Base-by-base conservation (phyloP, 495 filamentous ascomycete species). In the Hypoxylon fuscum region DNA sequence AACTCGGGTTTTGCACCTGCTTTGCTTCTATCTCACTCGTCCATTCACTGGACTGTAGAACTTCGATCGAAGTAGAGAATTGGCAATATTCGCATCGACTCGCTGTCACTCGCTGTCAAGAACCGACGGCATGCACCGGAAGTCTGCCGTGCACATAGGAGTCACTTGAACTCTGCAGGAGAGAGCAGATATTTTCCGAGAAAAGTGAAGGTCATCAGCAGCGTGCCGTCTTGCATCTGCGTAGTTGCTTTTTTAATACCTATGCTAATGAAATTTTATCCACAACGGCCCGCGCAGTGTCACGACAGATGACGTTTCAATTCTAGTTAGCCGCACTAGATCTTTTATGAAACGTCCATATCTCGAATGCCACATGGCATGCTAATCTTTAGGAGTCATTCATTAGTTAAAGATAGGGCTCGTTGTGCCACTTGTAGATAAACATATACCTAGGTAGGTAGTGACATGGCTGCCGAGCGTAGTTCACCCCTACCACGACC, bases 31-130 rank as follows among this genome's bases (percentile, higher is more conserved):
- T 21, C 29, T 43, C n/a, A 14, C 29, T 12, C 25, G 20, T 35
- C 41, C 21, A 23, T 53, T 11, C 15, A 20, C 22, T 22, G 20
- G 32, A 42, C 27, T 45, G 53, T 64, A 56, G 62, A 50, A 59
- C 55, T 20, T 60, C 62, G 62, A 65, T 65, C 62, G 43, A 59
- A 11, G 49, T 29, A 5, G 17, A 44, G 11, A 27, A 17, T 10
- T 15, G 15, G 0, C 10, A 43, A 37, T 14, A 50, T 38, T 27
- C 31, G 42, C 42, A 65, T 65, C 62, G 62, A n/a, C n/a, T n/a
- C n/a, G n/a, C n/a, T n/a, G n/a, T n/a, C n/a, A 29, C 4, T 55
- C 21, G 10, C 38, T 40, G 14, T 27, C 21, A 37, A 47, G 23
- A 46, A 35, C 20, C 23, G 47, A 44, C 29, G 38, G 15, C 18